Base-by-base conservation (phyloP, 371 early-diverging fungal species). In the Dentiscutata heterogama region DNA sequence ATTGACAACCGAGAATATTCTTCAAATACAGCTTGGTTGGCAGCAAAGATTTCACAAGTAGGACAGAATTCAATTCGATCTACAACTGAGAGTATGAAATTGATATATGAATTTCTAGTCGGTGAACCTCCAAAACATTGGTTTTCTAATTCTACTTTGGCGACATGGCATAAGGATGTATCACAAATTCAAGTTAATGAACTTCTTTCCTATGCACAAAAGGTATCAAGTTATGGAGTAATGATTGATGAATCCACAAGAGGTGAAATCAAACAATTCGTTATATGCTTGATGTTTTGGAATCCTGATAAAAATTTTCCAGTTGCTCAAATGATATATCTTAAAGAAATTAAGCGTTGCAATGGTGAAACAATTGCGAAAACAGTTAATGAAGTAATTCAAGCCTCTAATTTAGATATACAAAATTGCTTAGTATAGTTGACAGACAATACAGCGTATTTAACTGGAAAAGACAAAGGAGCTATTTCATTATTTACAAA, bases 81-180 rank as follows among this genome's bases (percentile, higher is more conserved):
- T 54, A 39, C 56, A 39, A 14, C 54, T 54, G 35, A 74, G 22
- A 56, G n/a, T n/a, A 51, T 53, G 2, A 29, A 58, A 31, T 74
- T 74, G 29, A 42, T 74, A 31, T 74, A 74, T 74, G 31, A 56
- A 74, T 74, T 74, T 54, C 39, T 74, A 74, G 54, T 29, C n/a
- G 74, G 31, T 16, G 20, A 74, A 53, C 2, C 16, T n/a, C 22
- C 35, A 35, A 14, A 74, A 74, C 29, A 74, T 8, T 74, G 5
- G 53, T 53, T 73, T 51, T 53, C 29, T 51, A 8, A 11, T 25
- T 73, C 27, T 27, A 53, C 73, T 27, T 54, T 54, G 25, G 3
- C 13, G 27, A 73, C 29, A 27, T 73, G 14, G 5, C 53, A 73
- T 73, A 50, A 73, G 50, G 54, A 73, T 51, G 14, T 73, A 13